These are phyloP conservation scores for Vitis labrusca DNA, from an alignment of 164 flowering plant species.

Conservation along the genomic window DNA sequence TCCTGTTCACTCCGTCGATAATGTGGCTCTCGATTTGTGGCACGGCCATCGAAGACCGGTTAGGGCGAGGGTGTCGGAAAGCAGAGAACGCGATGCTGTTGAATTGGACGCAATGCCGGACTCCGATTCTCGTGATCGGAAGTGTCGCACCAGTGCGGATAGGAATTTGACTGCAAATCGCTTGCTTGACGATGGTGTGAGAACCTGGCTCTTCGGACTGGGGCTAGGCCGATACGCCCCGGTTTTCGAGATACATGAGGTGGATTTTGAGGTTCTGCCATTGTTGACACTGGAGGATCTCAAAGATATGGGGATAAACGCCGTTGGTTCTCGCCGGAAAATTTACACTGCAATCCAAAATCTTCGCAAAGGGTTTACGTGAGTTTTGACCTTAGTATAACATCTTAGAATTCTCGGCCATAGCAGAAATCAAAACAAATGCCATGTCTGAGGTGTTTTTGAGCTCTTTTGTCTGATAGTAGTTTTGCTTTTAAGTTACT, in stretches of 20 bases:
- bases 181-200: slow-evolving; percentile 17
- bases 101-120: slow-evolving; percentile 17
- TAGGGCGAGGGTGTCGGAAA: slow-evolving; percentile 25
- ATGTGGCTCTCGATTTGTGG: slow-evolving; percentile 24
- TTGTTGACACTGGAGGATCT: slow-evolving; percentile 38
- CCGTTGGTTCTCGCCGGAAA: slow-evolving; percentile 38
- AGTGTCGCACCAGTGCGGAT: slow-evolving; percentile 2
- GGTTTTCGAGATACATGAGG: slow-evolving; percentile 41
- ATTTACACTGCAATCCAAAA: slow-evolving; percentile 29
- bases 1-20: slow-evolving; percentile 26
- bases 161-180: too few relatives aligned
- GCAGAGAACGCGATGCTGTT: slow-evolving; percentile 4
- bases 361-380: slow-evolving; percentile 29
- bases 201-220: slow-evolving; percentile 29
- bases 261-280: slow-evolving; percentile 38
- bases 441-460: slow-evolving; percentile 6
- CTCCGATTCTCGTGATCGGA: slow-evolving; percentile 3
- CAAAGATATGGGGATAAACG: slow-evolving; percentile 40
- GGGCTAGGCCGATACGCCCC: slow-evolving; percentile 33
- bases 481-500: background rate
- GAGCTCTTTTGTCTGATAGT: slow-evolving; percentile 4
- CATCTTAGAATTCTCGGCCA: background rate
- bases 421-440: background rate
- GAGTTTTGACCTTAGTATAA: slow-evolving; percentile 8
- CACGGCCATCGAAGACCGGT: slow-evolving; percentile 14